Base-by-base conservation (phyloP, 129 eudicot species). In the Flaveria linearis region DNA sequence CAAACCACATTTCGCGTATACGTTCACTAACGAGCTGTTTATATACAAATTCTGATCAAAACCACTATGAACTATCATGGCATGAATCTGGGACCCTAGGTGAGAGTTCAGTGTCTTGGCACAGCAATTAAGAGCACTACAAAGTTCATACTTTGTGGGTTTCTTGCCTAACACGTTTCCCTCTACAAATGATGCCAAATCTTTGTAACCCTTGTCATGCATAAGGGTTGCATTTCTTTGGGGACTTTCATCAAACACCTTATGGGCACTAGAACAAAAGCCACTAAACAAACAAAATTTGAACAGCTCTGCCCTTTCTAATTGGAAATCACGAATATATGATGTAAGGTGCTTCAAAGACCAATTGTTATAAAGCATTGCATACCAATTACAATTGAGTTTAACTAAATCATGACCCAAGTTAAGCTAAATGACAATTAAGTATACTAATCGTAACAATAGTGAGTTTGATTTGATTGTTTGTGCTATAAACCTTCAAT, bases 1-100 rank as follows among this genome's bases (percentile, higher is more conserved):
- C 20, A 26, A 73, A 33, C 79, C 80, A 80, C 87, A 83, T 77
- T 86, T 86, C 16, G 79, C 83, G 73, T 86, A 86, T 9, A 81
- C 58, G 22, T 83, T 82, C 23, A 86, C 85, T 53, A 86, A 83
- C 41, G 84, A 63, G 39, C 81, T 86, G 45, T 61, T 73, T 56
- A 83, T 76, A 46, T 72, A 80, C 68, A 86, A 69, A 86, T 86
- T 80, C 1, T 77, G 76, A 30, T 42, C 77, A n/a, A 72, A 56
- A 69, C 83, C 85, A 14, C 22, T 3, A 16, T 39, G 75, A 68
- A 86, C 26, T 41, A 83, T 42, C 61, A 55, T 50, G 20, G 81
- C 82, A 55, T 86, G 90, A 60, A 83, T 50, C 43, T 83, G 87
- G 0, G 73, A 52, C 69, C 87, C 87, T 28, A 83, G 78, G 3